Evolutionary conservation across 2,329 filamentous ascomycete genomes (phyloP).

Genomic region (Neofusicoccum umdonicola): DNA sequence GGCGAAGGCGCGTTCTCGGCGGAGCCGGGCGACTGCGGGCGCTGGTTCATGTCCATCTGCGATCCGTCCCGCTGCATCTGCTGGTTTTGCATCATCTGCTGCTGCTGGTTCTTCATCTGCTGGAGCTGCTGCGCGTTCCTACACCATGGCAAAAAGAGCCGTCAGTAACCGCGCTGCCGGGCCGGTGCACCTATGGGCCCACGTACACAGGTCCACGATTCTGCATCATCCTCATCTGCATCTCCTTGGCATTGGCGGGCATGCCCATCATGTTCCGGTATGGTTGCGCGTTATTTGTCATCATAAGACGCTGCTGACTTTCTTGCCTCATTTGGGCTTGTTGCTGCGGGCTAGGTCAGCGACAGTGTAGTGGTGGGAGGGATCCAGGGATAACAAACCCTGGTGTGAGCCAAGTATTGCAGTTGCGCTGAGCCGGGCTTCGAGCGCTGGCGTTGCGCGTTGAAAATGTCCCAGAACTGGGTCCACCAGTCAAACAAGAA

Average conservation of each 20-base stretch:
- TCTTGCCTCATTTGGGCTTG: slow-evolving; percentile 70
- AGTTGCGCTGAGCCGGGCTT: slow-evolving; percentile 52
- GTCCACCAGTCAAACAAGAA: slow-evolving; percentile 98
- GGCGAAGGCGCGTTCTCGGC: slow-evolving; percentile 89
- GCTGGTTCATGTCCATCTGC: slow-evolving; percentile 75
- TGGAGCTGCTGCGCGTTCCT: slow-evolving; percentile 67
- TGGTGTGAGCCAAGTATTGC: slow-evolving; percentile 78
- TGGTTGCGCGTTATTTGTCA: slow-evolving; percentile 60
- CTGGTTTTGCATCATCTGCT: slow-evolving; percentile 63
- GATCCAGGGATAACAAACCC: slow-evolving; percentile 57
- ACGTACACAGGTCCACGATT: slow-evolving; percentile 73
- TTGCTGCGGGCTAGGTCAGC: slow-evolving; percentile 44
- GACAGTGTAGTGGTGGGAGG: slow-evolving; percentile 15
- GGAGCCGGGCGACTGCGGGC: slow-evolving; percentile 77
- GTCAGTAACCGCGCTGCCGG: background rate
- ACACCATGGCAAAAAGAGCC: background rate
- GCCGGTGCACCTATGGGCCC: slow-evolving; percentile 10
- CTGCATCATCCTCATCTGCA: slow-evolving; percentile 74
- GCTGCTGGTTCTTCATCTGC: slow-evolving; percentile 49
- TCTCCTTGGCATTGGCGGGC: slow-evolving; percentile 52
- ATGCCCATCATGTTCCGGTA: slow-evolving; percentile 67
- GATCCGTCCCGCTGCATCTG: slow-evolving; percentile 88
- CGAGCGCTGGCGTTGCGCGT: slow-evolving; percentile 64
- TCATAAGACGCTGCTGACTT: slow-evolving; percentile 71
- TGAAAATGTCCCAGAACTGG: slow-evolving; percentile 95